phyloP scores from a whole-genome alignment of 768 basidiomycete genomes.

The Porpolomopsis calyptriformis region DNA sequence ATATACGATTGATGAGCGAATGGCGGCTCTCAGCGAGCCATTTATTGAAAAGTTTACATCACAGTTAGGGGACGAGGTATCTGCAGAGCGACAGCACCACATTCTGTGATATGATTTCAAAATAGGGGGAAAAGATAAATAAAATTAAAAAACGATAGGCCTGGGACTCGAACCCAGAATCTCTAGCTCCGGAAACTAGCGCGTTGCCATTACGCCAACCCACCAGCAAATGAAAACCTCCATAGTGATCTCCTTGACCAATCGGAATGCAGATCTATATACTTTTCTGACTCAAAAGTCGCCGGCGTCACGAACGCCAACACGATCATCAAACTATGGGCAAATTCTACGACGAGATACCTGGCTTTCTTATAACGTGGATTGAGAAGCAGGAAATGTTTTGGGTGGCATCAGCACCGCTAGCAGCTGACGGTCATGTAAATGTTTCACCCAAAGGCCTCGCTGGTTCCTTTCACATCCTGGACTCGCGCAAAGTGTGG shows the following conservation, averaged over 20 bases:
- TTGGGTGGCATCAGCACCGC: conserved; percentile 62
- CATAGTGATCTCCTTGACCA: too few relatives aligned
- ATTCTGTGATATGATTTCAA: too few relatives aligned
- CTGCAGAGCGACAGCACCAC: too few relatives aligned
- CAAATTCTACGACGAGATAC: too few relatives aligned
- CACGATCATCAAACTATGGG: too few relatives aligned
- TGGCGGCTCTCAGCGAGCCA: too few relatives aligned
- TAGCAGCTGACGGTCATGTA: conserved; percentile 44
- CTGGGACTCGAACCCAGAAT: conserved; percentile 56
- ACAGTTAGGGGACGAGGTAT: too few relatives aligned
- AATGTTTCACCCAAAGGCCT: conserved; percentile 62
- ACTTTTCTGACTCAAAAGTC: too few relatives aligned
- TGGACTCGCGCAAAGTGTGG: conserved; percentile 47
- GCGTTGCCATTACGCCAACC: conserved; percentile 59
- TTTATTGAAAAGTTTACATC: too few relatives aligned
- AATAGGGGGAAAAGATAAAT: too few relatives aligned
- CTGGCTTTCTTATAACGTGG: conserved; percentile 44
- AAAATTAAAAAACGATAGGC: conserved; percentile 31
- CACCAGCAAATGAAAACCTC: conserved; percentile 24
- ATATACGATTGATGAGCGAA: too few relatives aligned
- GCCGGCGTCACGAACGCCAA: too few relatives aligned
- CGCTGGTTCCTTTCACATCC: conserved; percentile 49
- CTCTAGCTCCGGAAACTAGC: conserved; percentile 56
- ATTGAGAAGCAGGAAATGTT: conserved; percentile 54
- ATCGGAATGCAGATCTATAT: not conserved